These are phyloP conservation scores for Yueomyces sp. DNA, from an alignment of 1,139 yeast genomes.

Conservation along the genomic window DNA sequence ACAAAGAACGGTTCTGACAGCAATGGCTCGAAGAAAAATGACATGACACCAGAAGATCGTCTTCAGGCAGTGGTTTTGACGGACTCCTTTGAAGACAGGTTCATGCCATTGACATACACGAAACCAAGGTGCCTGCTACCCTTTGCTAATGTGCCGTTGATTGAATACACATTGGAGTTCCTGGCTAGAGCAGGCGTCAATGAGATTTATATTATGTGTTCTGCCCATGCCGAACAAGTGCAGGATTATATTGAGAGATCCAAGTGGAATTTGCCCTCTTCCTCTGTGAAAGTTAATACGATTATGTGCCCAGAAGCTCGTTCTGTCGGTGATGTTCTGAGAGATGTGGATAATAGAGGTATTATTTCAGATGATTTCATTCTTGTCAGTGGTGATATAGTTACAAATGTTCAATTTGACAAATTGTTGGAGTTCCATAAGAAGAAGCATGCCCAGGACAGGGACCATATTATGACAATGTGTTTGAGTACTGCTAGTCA, in stretches of 20 bases:
- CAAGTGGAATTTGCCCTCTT: conserved; percentile 61
- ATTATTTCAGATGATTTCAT: conserved; percentile 80
- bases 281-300: conserved; percentile 71
- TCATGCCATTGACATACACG: conserved; percentile 79
- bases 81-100: conserved; percentile 84
- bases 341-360: conserved; percentile 87
- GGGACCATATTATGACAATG: conserved; percentile 89
- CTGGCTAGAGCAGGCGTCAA: conserved; percentile 82
- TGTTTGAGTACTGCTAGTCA: conserved; percentile 78
- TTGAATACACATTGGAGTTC: conserved; percentile 90
- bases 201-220: conserved; percentile 82
- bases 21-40: conserved; percentile 29
- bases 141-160: conserved; percentile 81
- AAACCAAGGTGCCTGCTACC: conserved; percentile 86
- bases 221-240: conserved; percentile 81
- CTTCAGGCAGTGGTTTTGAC: conserved; percentile 90
- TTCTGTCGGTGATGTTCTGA: conserved; percentile 94
- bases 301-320: conserved; percentile 79
- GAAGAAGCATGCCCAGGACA: conserved; percentile 57
- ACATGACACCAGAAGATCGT: conserved; percentile 53
- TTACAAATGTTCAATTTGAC: conserved; percentile 73
- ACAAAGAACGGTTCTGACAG: conserved; percentile 1
- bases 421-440: conserved; percentile 66
- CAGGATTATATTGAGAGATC: conserved; percentile 72
- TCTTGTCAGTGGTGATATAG: conserved; percentile 86